These are phyloP conservation scores for Litchi chinensis DNA, from an alignment of 345 rosid genomes.

Conservation along the genomic window DNA sequence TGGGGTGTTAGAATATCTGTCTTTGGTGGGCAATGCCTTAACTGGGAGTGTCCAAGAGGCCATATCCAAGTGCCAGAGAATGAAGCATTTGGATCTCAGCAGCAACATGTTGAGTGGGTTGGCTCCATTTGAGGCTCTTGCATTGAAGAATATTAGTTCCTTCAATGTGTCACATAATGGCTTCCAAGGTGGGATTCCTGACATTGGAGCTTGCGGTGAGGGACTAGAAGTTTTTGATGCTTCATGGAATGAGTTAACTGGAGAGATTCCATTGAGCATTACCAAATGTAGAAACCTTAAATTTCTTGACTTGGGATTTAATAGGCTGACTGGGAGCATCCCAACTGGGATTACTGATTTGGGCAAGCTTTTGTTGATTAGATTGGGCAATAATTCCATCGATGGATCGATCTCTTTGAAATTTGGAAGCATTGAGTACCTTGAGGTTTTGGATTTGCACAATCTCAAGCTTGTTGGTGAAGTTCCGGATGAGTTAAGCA, in stretches of 20 bases:
- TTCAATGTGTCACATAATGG: slow-evolving; percentile 74
- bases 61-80: slow-evolving; percentile 57
- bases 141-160: slow-evolving; percentile 56
- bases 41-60: slow-evolving; percentile 62
- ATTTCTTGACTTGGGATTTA: slow-evolving; percentile 78
- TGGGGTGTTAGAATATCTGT: slow-evolving; percentile 58
- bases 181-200: slow-evolving; percentile 67
- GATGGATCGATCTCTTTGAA: slow-evolving; percentile 62
- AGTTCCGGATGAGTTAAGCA: slow-evolving; percentile 64
- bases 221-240: slow-evolving; percentile 69
- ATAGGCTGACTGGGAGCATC: slow-evolving; percentile 66
- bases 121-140: slow-evolving; percentile 69
- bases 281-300: slow-evolving; percentile 67
- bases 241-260: slow-evolving; percentile 67
- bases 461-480: slow-evolving; percentile 69
- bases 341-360: slow-evolving; percentile 52
- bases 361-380: slow-evolving; percentile 62
- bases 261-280: slow-evolving; percentile 65
- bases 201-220: slow-evolving; percentile 53
- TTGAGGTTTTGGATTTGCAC: slow-evolving; percentile 79
- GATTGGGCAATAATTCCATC: slow-evolving; percentile 69
- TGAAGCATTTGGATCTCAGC: slow-evolving; percentile 70
- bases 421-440: slow-evolving; percentile 64
- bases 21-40: slow-evolving; percentile 64
- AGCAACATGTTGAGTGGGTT: slow-evolving; percentile 68